A percentile compares a stretch with the other conserved stretches of the same genome.
These are phyloP conservation scores for Coprinopsis sp. DNA, from an alignment of 768 basidiomycete genomes.

Conservation along the genomic window DNA sequence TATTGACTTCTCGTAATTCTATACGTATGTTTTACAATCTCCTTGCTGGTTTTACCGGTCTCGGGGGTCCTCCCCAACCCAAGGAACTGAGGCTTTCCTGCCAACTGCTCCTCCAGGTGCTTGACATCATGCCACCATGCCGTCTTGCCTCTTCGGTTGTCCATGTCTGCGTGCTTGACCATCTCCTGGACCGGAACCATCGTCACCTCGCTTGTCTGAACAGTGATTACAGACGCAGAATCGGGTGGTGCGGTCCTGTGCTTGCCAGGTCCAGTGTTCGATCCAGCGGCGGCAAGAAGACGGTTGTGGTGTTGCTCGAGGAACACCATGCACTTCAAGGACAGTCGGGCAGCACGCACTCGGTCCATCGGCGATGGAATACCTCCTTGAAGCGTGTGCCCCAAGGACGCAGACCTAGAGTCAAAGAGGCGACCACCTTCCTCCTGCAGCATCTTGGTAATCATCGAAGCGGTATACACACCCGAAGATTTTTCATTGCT, in stretches of 20 bases:
- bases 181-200: constrained; percentile 87
- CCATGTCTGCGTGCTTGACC: constrained; percentile 85
- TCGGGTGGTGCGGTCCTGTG: constrained; percentile 53
- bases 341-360: constrained; percentile 82
- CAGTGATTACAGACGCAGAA: constrained; percentile 85
- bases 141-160: constrained; percentile 73
- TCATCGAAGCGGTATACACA: constrained; percentile 87
- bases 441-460: constrained; percentile 92
- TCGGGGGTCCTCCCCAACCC: constrained; percentile 27
- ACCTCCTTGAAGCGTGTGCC: constrained; percentile 95
- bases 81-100: constrained; percentile 56
- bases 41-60: not conserved
- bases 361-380: constrained; percentile 95
- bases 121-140: constrained; percentile 76
- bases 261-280: constrained; percentile 41
- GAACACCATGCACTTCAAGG: constrained; percentile 92
- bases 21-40: constrained; percentile 8
- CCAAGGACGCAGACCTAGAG: constrained; percentile 90
- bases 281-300: constrained; percentile 39
- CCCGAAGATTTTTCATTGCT: constrained; percentile 85
- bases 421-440: constrained; percentile 93
- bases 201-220: constrained; percentile 74
- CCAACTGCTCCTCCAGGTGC: constrained; percentile 69
- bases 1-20: not conserved
- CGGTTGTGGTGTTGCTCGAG: constrained; percentile 74